A percentile compares a stretch with the other conserved stretches of the same genome.
phyloP scores from a whole-genome alignment of 2,329 filamentous ascomycete species.

The Diplodia corticola region DNA sequence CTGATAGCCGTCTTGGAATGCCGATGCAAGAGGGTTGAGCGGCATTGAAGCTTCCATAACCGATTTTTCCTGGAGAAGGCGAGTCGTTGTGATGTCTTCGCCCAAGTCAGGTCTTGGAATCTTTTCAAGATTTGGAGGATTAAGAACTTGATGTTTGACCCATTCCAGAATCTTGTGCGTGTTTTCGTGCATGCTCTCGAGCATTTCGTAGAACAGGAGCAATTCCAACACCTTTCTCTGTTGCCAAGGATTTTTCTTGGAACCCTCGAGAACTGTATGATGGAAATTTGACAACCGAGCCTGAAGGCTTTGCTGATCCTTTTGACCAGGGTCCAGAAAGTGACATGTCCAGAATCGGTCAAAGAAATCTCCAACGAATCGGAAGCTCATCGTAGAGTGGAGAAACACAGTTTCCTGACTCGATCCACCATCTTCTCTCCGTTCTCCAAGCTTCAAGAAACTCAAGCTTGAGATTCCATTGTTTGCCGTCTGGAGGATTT shows the following conservation, averaged over 20 bases:
- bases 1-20: conserved; percentile 22
- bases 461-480: neutral
- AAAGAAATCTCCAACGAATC: conserved; percentile 30
- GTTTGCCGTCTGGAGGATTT: neutral
- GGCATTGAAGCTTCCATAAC: neutral
- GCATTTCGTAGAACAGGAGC: conserved; percentile 29
- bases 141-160: neutral
- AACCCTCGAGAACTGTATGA: neutral
- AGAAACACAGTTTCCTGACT: neutral
- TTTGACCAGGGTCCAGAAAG: neutral
- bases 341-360: neutral
- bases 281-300: no score
- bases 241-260: conserved; percentile 25
- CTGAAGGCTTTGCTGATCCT: no score
- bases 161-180: neutral
- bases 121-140: neutral
- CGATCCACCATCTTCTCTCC: neutral
- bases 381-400: conserved; percentile 27
- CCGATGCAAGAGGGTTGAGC: neutral
- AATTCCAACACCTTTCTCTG: conserved; percentile 36
- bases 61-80: no score
- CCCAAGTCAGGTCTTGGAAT: neutral
- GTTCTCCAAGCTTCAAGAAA: neutral
- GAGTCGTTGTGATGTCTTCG: neutral
- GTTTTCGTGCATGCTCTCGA: conserved; percentile 20